Conservation (phyloP, 2,329 filamentous ascomycete genomes). For the Cytospora schulzeri region DNA sequence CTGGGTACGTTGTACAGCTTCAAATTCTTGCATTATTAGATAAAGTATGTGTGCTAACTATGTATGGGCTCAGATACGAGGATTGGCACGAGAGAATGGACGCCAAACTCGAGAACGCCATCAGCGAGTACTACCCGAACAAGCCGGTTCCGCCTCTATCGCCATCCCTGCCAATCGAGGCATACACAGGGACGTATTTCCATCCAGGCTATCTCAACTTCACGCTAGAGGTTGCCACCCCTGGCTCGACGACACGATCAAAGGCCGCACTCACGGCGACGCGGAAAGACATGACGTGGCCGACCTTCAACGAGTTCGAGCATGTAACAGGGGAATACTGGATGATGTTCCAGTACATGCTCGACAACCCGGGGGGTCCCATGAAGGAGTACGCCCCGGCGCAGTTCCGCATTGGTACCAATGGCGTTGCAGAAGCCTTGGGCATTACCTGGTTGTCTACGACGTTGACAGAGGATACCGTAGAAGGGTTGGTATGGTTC, state of each 20-base stretch:
- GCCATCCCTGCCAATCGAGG: conserved; percentile 38
- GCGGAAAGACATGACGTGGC: conserved; percentile 38
- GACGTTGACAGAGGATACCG: conserved; percentile 29
- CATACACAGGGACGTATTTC: conserved; percentile 46
- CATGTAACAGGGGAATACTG: conserved; percentile 43
- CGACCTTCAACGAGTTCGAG: conserved; percentile 36
- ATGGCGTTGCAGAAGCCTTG: conserved; percentile 35
- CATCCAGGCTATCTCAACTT: conserved; percentile 46
- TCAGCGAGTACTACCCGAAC: conserved; percentile 42
- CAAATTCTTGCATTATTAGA: neutral
- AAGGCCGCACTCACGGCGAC: conserved; percentile 32
- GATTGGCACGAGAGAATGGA: conserved; percentile 27
- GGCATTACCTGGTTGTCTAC: conserved; percentile 36
- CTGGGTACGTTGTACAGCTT: conserved; percentile 34
- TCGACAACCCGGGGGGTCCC: conserved; percentile 32
- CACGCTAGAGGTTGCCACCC: conserved; percentile 31
- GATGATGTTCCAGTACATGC: conserved; percentile 36
- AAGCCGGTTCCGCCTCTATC: conserved; percentile 40
- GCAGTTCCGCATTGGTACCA: conserved; percentile 37
- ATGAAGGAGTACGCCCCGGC: conserved; percentile 36
- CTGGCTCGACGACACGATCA: neutral
- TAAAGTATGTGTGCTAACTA: neutral
- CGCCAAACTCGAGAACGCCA: conserved; percentile 36
- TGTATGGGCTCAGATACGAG: conserved; percentile 31
- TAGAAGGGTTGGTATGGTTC: conserved; percentile 39